Evolutionary conservation across 352 stramenopile species (phyloP).

Genomic region (Phytophthora fragariaefolia): DNA sequence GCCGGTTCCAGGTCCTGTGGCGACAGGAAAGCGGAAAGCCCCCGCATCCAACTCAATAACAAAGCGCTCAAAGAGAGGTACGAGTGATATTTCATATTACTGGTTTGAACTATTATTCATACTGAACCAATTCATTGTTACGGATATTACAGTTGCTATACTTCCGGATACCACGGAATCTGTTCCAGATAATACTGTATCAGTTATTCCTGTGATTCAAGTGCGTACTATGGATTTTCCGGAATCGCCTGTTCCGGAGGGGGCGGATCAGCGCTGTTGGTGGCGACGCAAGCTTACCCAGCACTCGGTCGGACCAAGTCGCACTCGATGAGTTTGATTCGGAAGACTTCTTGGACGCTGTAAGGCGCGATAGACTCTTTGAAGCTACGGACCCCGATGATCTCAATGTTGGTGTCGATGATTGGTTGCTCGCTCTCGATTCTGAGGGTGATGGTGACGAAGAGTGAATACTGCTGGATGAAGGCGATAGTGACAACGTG

Average conservation of each 20-base stretch:
- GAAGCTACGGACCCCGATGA: too few relatives aligned
- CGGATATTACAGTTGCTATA: not conserved
- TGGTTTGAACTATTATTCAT: not conserved
- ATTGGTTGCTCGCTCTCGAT: too few relatives aligned
- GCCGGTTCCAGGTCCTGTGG: not conserved
- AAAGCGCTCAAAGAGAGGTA: not conserved
- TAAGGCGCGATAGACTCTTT: too few relatives aligned
- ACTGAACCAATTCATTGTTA: not conserved
- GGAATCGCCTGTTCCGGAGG: not conserved
- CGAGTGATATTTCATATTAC: not conserved
- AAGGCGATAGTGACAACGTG: too few relatives aligned
- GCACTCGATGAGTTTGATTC: too few relatives aligned
- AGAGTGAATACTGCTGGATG: too few relatives aligned
- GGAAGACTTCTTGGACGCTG: too few relatives aligned
- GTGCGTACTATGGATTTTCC: not conserved
- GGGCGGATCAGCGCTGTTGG: not conserved
- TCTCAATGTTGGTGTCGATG: too few relatives aligned
- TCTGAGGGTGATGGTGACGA: too few relatives aligned
- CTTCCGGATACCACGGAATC: not conserved
- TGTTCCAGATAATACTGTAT: not conserved
- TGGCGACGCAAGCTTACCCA: not conserved
- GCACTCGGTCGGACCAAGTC: not conserved
- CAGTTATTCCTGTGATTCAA: not conserved
- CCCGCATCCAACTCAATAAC: not conserved
- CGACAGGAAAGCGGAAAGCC: not conserved